Evolutionary conservation across 2,329 filamentous ascomycete genomes (phyloP).

Genomic region (Beauveria pseudobassiana): DNA sequence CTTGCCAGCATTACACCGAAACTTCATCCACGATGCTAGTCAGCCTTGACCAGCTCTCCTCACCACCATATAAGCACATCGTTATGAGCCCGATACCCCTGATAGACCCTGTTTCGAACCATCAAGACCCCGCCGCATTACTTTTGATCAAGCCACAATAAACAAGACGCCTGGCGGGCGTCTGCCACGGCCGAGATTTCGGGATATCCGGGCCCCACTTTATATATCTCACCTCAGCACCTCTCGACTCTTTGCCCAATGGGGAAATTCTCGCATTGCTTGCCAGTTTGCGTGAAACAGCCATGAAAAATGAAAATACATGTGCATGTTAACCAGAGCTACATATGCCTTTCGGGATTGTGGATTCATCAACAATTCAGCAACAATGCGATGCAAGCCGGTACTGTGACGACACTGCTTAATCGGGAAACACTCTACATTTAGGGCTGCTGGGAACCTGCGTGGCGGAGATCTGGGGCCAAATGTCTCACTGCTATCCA

Average conservation of each 20-base stretch:
- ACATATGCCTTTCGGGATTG: no score
- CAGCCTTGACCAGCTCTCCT: no score
- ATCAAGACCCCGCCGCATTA: no score
- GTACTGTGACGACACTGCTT: neutral
- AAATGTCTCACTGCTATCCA: neutral
- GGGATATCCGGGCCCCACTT: neutral
- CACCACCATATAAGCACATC: no score
- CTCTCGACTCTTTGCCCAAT: neutral
- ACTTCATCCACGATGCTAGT: no score
- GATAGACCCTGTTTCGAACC: no score
- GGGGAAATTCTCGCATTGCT: neutral
- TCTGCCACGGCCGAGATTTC: neutral
- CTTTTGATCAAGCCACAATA: neutral
- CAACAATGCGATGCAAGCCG: neutral
- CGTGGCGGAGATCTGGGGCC: neutral
- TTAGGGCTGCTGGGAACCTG: neutral
- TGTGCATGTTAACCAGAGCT: no score
- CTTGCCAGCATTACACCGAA: no score
- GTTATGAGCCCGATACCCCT: no score
- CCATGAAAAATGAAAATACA: no score
- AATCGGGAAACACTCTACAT: slow-evolving; percentile 2
- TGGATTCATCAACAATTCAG: no score
- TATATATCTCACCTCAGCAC: neutral
- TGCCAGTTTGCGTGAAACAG: neutral
- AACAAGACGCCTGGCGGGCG: neutral